phyloP scores from a whole-genome alignment of 768 basidiomycete genomes.

The Pseudohyphozyma bogoriensis region DNA sequence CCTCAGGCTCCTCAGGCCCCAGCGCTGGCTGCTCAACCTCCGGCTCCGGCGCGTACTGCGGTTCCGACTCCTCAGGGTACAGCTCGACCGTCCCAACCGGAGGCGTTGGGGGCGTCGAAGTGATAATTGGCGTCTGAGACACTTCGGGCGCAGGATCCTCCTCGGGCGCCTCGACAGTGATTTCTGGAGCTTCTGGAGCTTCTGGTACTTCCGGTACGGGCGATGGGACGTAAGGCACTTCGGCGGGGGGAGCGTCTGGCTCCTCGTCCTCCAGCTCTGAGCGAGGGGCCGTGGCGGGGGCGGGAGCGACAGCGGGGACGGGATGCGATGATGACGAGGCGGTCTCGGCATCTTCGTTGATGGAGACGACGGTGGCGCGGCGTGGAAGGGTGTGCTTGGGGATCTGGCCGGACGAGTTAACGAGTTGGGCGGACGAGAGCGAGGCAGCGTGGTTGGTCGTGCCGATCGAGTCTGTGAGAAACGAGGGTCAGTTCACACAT shows the following conservation, averaged over 20 bases:
- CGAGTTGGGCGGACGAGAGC: constrained; percentile 28
- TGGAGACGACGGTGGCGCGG: background rate
- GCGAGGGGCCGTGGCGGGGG: background rate
- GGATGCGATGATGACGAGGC: background rate
- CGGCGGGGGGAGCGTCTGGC: background rate
- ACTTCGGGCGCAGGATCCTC: background rate
- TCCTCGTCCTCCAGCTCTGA: constrained; percentile 3
- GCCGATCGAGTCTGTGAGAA: constrained; percentile 12
- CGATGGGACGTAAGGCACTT: background rate
- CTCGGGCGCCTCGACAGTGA: background rate
- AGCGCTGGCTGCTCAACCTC: constrained; percentile 5
- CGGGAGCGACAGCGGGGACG: background rate
- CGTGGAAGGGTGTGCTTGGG: background rate
- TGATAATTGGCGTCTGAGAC: too few relatives aligned
- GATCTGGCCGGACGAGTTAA: background rate
- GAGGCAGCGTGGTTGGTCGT: constrained; percentile 28
- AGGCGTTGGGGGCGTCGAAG: background rate
- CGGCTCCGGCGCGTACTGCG: constrained; percentile 1
- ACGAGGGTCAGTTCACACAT: too few relatives aligned
- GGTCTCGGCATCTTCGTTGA: background rate
- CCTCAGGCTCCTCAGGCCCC: background rate
- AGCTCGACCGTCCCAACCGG: background rate
- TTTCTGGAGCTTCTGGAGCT: background rate
- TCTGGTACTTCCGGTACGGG: background rate
- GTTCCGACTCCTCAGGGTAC: background rate